Evolutionary conservation across 1,284 basidiomycete genomes (phyloP).

Genomic region (Takashimella tepidaria): DNA sequence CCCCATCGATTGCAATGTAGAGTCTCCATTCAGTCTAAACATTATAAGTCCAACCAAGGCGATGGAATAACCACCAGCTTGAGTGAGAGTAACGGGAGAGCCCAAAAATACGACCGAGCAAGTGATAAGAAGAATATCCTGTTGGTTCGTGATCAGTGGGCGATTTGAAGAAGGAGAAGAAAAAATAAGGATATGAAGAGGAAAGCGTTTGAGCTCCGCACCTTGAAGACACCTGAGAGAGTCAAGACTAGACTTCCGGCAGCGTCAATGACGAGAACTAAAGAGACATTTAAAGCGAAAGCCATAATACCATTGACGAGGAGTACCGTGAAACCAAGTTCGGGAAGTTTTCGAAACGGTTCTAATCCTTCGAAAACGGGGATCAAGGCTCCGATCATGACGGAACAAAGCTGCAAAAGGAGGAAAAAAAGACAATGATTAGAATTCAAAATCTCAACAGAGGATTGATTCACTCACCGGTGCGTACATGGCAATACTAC

Average conservation of each 20-base stretch:
- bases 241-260: slow-evolving; percentile 18
- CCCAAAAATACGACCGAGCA: slow-evolving; percentile 49
- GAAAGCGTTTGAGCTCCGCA: slow-evolving; percentile 1
- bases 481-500: slow-evolving; percentile 50
- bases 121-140: slow-evolving; percentile 51
- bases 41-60: slow-evolving; percentile 12
- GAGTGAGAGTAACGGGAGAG: slow-evolving; percentile 47
- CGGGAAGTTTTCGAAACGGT: slow-evolving; percentile 47
- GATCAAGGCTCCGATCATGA: slow-evolving; percentile 48
- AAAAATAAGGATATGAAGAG: too few species aligned
- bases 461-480: slow-evolving; percentile 30
- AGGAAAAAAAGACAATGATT: too few species aligned
- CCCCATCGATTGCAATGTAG: too few species aligned
- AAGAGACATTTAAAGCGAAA: slow-evolving; percentile 51
- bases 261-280: slow-evolving; percentile 47
- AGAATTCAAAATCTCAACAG: not conserved
- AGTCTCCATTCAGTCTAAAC: slow-evolving; percentile 13
- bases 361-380: slow-evolving; percentile 50
- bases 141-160: slow-evolving; percentile 10
- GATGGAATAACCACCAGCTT: slow-evolving; percentile 28
- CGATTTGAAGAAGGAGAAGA: not conserved
- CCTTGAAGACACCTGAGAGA: slow-evolving; percentile 38
- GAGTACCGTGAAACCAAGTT: slow-evolving; percentile 47
- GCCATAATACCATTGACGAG: slow-evolving; percentile 50
- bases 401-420: slow-evolving; percentile 47